Conservation (phyloP, 805 yeast genomes). For the Candida insectalens region DNA sequence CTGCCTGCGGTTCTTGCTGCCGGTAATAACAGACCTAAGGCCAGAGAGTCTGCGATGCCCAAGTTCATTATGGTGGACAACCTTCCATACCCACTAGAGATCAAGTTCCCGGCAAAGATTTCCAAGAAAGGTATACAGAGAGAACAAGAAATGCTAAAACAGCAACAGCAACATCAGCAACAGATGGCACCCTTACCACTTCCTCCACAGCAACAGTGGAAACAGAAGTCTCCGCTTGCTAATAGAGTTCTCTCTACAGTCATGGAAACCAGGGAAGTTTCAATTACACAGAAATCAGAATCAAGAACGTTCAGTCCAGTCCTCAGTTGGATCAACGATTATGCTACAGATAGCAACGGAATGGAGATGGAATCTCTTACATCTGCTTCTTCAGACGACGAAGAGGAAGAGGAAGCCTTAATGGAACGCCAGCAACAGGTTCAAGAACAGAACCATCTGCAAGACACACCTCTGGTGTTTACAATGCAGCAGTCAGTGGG, state of each 20-base stretch:
- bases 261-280: not conserved
- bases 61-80: conserved; percentile 17
- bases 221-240: not conserved
- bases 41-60: too few species aligned
- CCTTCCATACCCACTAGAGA: conserved; percentile 19
- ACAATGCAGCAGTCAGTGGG: too few species aligned
- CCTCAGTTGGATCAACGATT: not conserved
- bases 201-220: not conserved
- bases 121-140: conserved; percentile 7
- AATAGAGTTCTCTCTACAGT: not conserved
- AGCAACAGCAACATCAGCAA: too few species aligned
- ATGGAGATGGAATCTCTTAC: not conserved
- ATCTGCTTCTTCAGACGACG: not conserved
- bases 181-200: too few species aligned
- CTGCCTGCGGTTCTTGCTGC: not conserved
- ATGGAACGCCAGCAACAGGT: conserved; percentile 1
- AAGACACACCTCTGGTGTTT: too few species aligned
- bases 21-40: not conserved
- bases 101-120: conserved; percentile 20
- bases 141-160: not conserved
- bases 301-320: not conserved
- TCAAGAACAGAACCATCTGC: too few species aligned
- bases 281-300: not conserved
- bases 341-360: not conserved
- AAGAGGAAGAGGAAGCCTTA: not conserved